Base-by-base conservation (phyloP, 768 basidiomycete species). In the Leccinum boreale region DNA sequence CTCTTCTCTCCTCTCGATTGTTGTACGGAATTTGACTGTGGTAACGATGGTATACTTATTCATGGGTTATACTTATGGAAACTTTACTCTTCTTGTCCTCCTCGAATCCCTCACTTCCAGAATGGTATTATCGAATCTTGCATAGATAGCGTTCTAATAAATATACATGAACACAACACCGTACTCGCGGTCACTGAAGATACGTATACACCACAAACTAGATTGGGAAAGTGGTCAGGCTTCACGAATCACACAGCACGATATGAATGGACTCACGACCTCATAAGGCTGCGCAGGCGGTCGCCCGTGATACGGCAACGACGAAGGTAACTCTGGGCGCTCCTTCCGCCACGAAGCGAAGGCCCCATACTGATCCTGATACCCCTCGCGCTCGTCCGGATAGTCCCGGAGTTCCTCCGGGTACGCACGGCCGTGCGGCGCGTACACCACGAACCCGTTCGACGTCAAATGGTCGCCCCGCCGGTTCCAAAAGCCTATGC, bases 401-500 rank as follows among this genome's bases (percentile, higher is more conserved):
- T 90, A 89, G 1, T 78, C 71, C 44, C 73, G 71, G 24, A 91
- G 75, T 9, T 91, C 89, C 0, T 66, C 60, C 1, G 89, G 89
- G 62, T 84, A 85, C n/a, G 79, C 77, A 48, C 71, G 68, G 8
- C 77, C 70, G 0, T 68, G 70, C 1, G 89, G 89, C 8, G 86
- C 87, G 56, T 85, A 89, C 29, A 91, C 87, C 60, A 89, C 75
- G 62, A 74, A 85, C 49, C 78, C 78, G 19, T 75, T 71, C 21
- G 68, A 53, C 21, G 85, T 86, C 51, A 87, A 77, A 62, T 89
- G 82, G 67, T 91, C 89, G 0, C 89, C 89, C 2, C 88, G 82
- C n/a, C 79, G 67, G 62, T 91, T 91, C 89, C 89, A 91, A 62
- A 75, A 83, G 1, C 89, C 89, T 33, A 72, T 71, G 19, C 87